These are phyloP conservation scores for Vigna mungo DNA, from an alignment of 306 rosid species.

Conservation along the genomic window DNA sequence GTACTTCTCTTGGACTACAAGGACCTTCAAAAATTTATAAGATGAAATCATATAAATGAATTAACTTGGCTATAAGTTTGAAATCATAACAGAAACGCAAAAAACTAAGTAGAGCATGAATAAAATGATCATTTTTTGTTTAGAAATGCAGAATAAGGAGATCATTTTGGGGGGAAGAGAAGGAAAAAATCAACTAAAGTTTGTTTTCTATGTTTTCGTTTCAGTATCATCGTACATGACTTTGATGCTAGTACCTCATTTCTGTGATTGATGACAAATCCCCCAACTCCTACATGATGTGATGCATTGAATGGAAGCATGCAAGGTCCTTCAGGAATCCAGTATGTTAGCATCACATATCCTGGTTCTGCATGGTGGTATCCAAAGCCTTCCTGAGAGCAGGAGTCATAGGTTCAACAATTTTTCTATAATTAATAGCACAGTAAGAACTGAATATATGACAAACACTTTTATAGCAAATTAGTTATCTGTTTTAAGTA, in stretches of 20 bases:
- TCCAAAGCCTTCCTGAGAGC: conserved; percentile 83
- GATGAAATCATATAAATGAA: neutral
- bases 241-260: conserved; percentile 62
- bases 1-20: conserved; percentile 85
- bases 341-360: conserved; percentile 87
- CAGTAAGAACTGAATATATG: neutral
- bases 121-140: too few species aligned
- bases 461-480: neutral
- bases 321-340: conserved; percentile 95
- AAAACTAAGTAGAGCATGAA: neutral
- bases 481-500: neutral
- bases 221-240: neutral
- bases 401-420: conserved; percentile 36
- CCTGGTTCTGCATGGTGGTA: conserved; percentile 95
- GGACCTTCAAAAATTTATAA: conserved; percentile 57
- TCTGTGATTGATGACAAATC: conserved; percentile 75
- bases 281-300: conserved; percentile 95
- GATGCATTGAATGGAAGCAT: conserved; percentile 96
- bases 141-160: too few species aligned
- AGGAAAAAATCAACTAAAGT: neutral
- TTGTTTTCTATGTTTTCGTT: neutral
- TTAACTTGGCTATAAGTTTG: neutral
- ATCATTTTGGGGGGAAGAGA: too few species aligned
- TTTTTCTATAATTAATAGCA: conserved; percentile 5
- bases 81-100: conserved; percentile 5